These are phyloP conservation scores for Pochonia chlamydosporia DNA, from an alignment of 2,329 filamentous ascomycete species.

Conservation along the genomic window DNA sequence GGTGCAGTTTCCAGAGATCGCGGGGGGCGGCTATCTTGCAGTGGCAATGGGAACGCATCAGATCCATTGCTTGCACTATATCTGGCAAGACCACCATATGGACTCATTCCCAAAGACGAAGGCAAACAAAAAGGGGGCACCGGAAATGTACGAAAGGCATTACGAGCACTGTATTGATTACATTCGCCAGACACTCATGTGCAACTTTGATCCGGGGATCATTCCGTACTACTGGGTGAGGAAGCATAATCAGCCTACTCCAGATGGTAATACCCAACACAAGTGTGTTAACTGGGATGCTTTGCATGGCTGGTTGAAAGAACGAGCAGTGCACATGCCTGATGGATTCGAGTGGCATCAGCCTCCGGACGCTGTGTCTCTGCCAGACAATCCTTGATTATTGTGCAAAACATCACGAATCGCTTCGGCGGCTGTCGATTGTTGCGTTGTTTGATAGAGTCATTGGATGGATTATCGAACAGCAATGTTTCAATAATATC, in stretches of 20 bases:
- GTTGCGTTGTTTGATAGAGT: too few species aligned
- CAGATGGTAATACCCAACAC: constrained; percentile 7
- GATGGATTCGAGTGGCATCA: constrained; percentile 9
- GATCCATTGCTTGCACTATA: constrained; percentile 8
- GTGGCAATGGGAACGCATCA: constrained; percentile 8
- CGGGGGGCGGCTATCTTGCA: constrained; percentile 7
- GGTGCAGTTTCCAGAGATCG: constrained; percentile 5
- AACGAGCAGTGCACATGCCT: constrained; percentile 6
- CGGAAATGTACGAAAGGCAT: constrained; percentile 10
- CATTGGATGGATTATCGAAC: too few species aligned
- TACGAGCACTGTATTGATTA: constrained; percentile 32
- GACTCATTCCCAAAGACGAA: constrained; percentile 3
- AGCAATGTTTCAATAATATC: too few species aligned
- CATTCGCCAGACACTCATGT: constrained; percentile 34
- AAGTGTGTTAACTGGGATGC: constrained; percentile 10
- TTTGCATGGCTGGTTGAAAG: constrained; percentile 6
- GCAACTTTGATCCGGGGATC: constrained; percentile 13
- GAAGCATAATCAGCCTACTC: constrained; percentile 8
- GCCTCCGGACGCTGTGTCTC: constrained; percentile 1
- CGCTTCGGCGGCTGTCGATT: too few species aligned
- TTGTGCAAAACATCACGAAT: background rate
- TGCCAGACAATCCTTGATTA: background rate
- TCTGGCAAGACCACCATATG: constrained; percentile 9
- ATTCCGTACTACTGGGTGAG: constrained; percentile 9
- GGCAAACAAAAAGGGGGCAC: background rate